phyloP scores from a whole-genome alignment of 345 rosid genomes.

The Rubroshorea leprosula region DNA sequence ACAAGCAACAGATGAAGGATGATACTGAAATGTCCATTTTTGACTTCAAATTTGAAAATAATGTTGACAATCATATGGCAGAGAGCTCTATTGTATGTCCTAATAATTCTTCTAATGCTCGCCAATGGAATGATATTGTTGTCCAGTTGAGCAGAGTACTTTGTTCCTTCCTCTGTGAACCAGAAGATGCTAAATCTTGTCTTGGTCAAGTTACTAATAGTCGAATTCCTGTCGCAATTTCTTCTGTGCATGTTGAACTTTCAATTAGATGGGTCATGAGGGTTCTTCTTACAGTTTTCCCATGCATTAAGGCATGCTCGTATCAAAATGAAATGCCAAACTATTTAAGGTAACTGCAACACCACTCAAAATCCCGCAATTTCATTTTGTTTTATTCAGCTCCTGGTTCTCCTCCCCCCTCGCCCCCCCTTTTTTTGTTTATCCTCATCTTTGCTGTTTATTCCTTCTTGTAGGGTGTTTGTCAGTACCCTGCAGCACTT shows the following conservation, averaged over 20 bases:
- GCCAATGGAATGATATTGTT: slow-evolving; percentile 47
- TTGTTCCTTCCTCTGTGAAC: slow-evolving; percentile 51
- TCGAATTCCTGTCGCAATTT: slow-evolving; percentile 31
- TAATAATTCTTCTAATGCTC: slow-evolving; percentile 30
- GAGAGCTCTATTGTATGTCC: slow-evolving; percentile 26
- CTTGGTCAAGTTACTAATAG: slow-evolving; percentile 24
- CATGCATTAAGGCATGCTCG: slow-evolving; percentile 59
- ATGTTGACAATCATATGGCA: slow-evolving; percentile 13
- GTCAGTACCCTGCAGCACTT: slow-evolving; percentile 44
- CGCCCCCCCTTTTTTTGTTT: slow-evolving; percentile 5
- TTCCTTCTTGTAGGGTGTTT: slow-evolving; percentile 38
- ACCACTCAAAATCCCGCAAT: slow-evolving; percentile 2
- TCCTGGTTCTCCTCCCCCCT: slow-evolving; percentile 2
- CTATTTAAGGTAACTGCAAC: slow-evolving; percentile 40
- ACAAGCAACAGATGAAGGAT: slow-evolving; percentile 33
- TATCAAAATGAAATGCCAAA: slow-evolving; percentile 49
- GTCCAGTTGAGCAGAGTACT: slow-evolving; percentile 46
- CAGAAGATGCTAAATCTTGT: slow-evolving; percentile 35
- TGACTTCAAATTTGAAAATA: slow-evolving; percentile 19
- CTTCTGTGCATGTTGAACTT: slow-evolving; percentile 53
- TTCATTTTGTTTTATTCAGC: slow-evolving; percentile 8
- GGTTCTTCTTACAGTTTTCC: slow-evolving; percentile 57
- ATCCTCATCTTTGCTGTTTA: not conserved
- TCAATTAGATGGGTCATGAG: slow-evolving; percentile 64
- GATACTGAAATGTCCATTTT: slow-evolving; percentile 21